Evolutionary conservation across 371 early-diverging fungal genomes (phyloP).

Genomic region (Mortierella sp.): DNA sequence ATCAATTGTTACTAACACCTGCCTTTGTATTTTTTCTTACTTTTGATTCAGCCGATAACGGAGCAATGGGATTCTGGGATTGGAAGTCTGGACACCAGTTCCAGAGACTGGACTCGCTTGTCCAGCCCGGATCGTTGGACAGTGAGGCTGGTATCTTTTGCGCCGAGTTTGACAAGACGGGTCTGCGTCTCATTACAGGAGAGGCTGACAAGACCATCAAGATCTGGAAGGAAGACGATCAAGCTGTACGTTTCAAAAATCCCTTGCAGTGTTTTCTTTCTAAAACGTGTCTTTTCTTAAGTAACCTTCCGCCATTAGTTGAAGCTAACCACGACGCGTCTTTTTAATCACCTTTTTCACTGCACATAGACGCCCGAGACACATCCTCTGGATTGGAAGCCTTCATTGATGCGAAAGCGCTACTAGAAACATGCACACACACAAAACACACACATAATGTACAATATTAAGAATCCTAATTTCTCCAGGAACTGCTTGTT

Average conservation of each 20-base stretch:
- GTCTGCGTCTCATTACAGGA: constrained; percentile 94
- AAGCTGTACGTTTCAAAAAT: constrained; percentile 63
- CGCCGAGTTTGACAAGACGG: constrained; percentile 95
- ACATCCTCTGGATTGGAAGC: constrained; percentile 34
- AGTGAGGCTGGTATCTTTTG: constrained; percentile 96
- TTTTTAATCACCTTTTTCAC: not conserved
- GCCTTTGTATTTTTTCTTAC: constrained; percentile 1
- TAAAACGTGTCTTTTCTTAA: not conserved
- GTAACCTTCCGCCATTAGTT: not conserved
- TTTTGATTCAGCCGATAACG: constrained; percentile 82
- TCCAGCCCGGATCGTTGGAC: constrained; percentile 97
- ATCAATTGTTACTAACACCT: not conserved
- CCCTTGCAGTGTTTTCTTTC: not conserved
- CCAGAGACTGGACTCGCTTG: constrained; percentile 87
- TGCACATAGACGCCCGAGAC: constrained; percentile 18
- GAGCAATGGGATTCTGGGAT: constrained; percentile 96
- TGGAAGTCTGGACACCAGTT: constrained; percentile 96
- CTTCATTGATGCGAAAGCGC: constrained; percentile 29
- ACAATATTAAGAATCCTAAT: too few relatives aligned
- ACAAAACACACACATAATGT: not conserved
- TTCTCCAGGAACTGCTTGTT: too few relatives aligned
- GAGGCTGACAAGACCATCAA: constrained; percentile 99
- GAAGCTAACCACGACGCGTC: not conserved
- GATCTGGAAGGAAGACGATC: constrained; percentile 91
- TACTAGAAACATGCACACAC: not conserved